Evolutionary conservation across 805 yeast genomes (phyloP).

Genomic region (Sungouiella thailandica): DNA sequence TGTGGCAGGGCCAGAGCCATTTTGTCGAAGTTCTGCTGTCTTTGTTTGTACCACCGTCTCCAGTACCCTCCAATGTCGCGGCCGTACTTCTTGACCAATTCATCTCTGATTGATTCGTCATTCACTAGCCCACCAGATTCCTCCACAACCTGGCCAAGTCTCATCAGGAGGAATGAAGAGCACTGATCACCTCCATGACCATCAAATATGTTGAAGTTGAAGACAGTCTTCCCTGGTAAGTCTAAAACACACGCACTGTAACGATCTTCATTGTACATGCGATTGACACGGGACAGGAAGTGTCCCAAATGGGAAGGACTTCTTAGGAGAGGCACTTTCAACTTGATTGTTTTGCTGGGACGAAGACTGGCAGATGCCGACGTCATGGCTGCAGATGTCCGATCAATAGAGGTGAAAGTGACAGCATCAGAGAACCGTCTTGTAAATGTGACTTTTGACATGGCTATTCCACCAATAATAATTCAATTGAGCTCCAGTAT

Average conservation of each 20-base stretch:
- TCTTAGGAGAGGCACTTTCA: slow-evolving; percentile 53
- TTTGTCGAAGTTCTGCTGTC: slow-evolving; percentile 25
- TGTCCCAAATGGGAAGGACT: slow-evolving; percentile 81
- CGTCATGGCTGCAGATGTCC: slow-evolving; percentile 3
- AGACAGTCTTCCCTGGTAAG: slow-evolving; percentile 25
- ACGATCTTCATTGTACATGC: slow-evolving; percentile 78
- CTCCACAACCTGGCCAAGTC: slow-evolving; percentile 54
- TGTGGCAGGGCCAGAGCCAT: slow-evolving; percentile 18
- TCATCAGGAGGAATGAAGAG: slow-evolving; percentile 50
- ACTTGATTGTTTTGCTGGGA: slow-evolving; percentile 17
- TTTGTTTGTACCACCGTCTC: slow-evolving; percentile 63
- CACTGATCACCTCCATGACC: slow-evolving; percentile 93
- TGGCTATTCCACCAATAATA: no score
- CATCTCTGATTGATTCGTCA: slow-evolving; percentile 25
- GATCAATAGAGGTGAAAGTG: slow-evolving; percentile 25
- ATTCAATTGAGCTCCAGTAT: no score
- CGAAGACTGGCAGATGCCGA: no score
- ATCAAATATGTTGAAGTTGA: slow-evolving; percentile 77
- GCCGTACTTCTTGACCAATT: slow-evolving; percentile 50
- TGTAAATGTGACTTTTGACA: no score
- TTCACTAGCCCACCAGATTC: slow-evolving; percentile 21
- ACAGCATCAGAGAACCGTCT: slow-evolving; percentile 18
- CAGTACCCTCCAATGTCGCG: slow-evolving; percentile 76
- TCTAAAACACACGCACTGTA: slow-evolving; percentile 61
- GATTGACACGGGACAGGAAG: slow-evolving; percentile 65